Conservation (phyloP, 495 filamentous ascomycete species). For the Friedmanniomyces simplex region DNA sequence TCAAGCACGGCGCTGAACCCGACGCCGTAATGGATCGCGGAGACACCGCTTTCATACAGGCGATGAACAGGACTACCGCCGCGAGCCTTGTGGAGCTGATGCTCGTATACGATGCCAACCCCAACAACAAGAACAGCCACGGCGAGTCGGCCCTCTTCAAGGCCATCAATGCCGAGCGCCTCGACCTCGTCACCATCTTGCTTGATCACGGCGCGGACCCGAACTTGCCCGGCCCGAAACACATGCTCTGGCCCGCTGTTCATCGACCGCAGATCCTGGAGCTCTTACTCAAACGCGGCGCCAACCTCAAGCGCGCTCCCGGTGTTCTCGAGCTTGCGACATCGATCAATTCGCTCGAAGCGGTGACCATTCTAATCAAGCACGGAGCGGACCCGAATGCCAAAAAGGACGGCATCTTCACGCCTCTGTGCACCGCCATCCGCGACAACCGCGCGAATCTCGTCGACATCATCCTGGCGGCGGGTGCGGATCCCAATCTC, state of each 20-base stretch:
- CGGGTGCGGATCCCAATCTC: conserved; percentile 44
- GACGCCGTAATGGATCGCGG: conserved; percentile 36
- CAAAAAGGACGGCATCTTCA: conserved; percentile 48
- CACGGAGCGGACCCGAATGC: conserved; percentile 42
- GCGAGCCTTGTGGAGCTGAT: conserved; percentile 38
- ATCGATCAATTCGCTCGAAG: conserved; percentile 39
- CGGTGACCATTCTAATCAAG: conserved; percentile 41
- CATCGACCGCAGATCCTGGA: conserved; percentile 34
- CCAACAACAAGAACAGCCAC: conserved; percentile 41
- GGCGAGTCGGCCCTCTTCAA: conserved; percentile 40
- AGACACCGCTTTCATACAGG: conserved; percentile 37
- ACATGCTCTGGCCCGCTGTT: conserved; percentile 40
- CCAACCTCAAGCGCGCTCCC: conserved; percentile 36
- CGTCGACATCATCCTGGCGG: conserved; percentile 38
- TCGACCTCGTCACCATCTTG: conserved; percentile 28
- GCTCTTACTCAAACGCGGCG: conserved; percentile 34
- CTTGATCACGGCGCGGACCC: conserved; percentile 34
- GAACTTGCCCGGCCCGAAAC: conserved; percentile 42
- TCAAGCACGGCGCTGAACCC: conserved; percentile 40
- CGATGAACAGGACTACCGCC: conserved; percentile 38
- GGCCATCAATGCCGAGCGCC: conserved; percentile 33
- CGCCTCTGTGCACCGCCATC: conserved; percentile 46
- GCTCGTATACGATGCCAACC: conserved; percentile 39
- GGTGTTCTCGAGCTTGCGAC: conserved; percentile 42
- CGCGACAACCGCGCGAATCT: conserved; percentile 44